Percentiles rank a stretch among this genome's conserved stretches.
These are phyloP conservation scores for Ulota crispa DNA, from an alignment of 225 moss, liverwort and hornwort genomes.

Conservation along the genomic window DNA sequence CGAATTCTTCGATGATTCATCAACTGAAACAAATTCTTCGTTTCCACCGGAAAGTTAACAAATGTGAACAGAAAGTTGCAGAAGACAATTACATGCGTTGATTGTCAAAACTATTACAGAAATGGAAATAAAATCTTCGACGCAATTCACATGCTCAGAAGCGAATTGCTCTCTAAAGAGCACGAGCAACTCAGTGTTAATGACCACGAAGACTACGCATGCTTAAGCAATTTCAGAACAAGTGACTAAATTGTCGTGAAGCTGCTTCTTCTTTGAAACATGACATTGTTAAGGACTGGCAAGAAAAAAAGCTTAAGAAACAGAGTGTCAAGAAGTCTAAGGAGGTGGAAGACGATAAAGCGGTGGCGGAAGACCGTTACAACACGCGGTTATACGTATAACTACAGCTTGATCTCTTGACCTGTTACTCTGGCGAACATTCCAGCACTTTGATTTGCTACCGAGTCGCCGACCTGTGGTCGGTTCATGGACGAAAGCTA, in stretches of 20 bases:
- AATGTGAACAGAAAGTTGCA: not conserved
- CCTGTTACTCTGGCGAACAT: not conserved
- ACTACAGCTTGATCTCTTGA: not conserved
- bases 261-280: not conserved
- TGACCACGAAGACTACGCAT: not conserved
- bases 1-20: not conserved
- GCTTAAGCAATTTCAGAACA: not conserved
- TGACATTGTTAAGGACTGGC: not conserved
- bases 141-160: not conserved
- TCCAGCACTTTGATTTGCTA: not conserved
- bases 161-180: too few species aligned
- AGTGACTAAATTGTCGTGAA: not conserved
- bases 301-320: not conserved
- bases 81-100: not conserved
- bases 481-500: fast-evolving
- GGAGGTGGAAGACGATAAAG: not conserved
- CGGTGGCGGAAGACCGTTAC: constrained; percentile 19
- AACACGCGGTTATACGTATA: not conserved
- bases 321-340: constrained; percentile 12
- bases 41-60: not conserved
- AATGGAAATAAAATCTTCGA: too few species aligned
- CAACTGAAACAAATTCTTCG: too few species aligned
- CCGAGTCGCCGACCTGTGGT: not conserved
- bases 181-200: not conserved
- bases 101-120: not conserved